Base-by-base conservation (phyloP, 768 basidiomycete genomes). In the Boletales sp. region DNA sequence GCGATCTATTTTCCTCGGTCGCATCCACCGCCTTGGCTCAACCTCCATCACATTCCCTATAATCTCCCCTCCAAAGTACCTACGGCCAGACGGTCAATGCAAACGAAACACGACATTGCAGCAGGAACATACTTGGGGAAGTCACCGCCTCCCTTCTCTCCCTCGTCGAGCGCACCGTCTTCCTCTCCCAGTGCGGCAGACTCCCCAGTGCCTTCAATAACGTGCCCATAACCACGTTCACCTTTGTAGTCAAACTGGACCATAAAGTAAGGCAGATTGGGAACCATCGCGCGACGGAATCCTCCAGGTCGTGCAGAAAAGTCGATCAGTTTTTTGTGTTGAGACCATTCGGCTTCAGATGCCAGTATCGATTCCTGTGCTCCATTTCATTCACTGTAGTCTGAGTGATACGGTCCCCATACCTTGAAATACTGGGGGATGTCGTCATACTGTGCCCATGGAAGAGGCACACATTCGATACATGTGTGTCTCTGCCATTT, bases 231-330 rank as follows among this genome's bases (percentile, higher is more conserved):
- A 2, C 96, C 96, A 62, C 91, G 93, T 69, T 97, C 94, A 21
- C 96, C 94, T 61, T 94, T 97, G 69, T 98, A 78, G 70, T 99
- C 96, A 68, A 95, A 99, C 59, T 95, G 94, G 8, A 98, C 90
- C 91, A 94, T 95, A 62, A 99, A 99, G 70, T 99, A 99, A 1
- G 96, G 96, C 30, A 99, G 72, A 61, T 97, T 96, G 3, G 94
- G 85, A 11, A 99, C 95, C 87, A 99, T 90, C 21, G 90, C 84
- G 0, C 95, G 81, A 37, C 94, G 78, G 75, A 98, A 98, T 4
- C 95, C 95, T 15, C 95, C 94, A 1, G 92, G 90, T 5, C 92
- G 77, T 9, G 83, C 73, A 3, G 90, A 81, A 65, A 99, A 99
- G 68, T 95, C 91, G 57, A 99, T 97, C 45, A 97, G 72, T 63